phyloP scores from a whole-genome alignment of 2,329 filamentous ascomycete genomes.

The Dendrostoma leiphaemia region DNA sequence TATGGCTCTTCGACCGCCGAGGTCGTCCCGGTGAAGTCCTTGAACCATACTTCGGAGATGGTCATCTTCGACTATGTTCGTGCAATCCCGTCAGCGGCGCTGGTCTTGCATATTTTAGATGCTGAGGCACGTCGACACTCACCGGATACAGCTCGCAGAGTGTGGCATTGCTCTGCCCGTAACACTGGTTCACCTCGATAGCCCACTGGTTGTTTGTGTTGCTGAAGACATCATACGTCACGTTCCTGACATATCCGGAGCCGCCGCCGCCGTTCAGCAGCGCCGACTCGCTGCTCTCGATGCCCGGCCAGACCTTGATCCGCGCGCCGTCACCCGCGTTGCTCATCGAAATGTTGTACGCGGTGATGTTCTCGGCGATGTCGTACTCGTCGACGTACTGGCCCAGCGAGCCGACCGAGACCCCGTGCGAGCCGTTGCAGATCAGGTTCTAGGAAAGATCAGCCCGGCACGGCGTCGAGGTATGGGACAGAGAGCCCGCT shows the following conservation, averaged over 20 bases:
- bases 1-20: neutral
- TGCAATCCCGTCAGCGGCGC: neutral
- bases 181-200: conserved; percentile 62
- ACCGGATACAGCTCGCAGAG: conserved; percentile 32
- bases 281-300: conserved; percentile 6
- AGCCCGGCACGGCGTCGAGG: no score
- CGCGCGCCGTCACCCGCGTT: conserved; percentile 55
- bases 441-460: conserved; percentile 58
- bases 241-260: conserved; percentile 13
- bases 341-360: conserved; percentile 45
- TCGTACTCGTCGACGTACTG: conserved; percentile 57
- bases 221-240: conserved; percentile 57
- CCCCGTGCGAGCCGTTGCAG: conserved; percentile 62
- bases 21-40: neutral
- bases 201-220: conserved; percentile 59
- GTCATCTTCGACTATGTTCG: conserved; percentile 3
- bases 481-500: neutral
- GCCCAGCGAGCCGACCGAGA: conserved; percentile 59
- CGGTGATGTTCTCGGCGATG: conserved; percentile 57
- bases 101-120: neutral
- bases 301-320: conserved; percentile 57
- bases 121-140: neutral
- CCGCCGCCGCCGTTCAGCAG: conserved; percentile 14
- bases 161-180: conserved; percentile 37
- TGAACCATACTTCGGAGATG: conserved; percentile 5